Conservation (phyloP, 148 eudicot genomes). For the Linanthus parryae region DNA sequence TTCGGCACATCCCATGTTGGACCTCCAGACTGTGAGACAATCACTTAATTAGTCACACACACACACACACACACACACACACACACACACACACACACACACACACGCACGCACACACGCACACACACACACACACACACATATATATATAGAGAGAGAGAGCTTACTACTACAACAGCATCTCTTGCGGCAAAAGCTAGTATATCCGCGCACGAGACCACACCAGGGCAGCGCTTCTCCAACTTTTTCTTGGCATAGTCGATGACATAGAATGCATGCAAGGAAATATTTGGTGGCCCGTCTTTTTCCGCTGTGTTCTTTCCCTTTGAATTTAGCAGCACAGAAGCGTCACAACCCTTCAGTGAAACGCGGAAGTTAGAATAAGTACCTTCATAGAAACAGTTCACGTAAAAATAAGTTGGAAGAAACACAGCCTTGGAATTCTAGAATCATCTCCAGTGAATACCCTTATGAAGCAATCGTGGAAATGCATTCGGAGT, state of each 20-base stretch:
- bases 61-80: no score
- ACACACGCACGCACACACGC: no score
- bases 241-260: constrained; percentile 64
- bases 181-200: constrained; percentile 90
- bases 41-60: not conserved
- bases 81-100: no score
- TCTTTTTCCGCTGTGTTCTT: constrained; percentile 57
- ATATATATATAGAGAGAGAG: no score
- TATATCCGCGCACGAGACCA: constrained; percentile 89
- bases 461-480: constrained; percentile 75
- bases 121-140: no score
- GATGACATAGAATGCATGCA: constrained; percentile 76
- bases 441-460: not conserved
- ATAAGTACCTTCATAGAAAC: not conserved
- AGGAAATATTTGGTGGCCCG: constrained; percentile 63
- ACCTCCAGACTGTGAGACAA: constrained; percentile 56
- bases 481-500: constrained; percentile 91
- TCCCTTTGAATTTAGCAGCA: constrained; percentile 53
- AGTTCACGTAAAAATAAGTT: not conserved
- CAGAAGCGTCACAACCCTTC: constrained; percentile 92
- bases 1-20: constrained; percentile 86
- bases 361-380: constrained; percentile 2
- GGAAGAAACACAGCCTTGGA: not conserved
- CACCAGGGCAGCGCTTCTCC: constrained; percentile 66
- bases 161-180: constrained; percentile 66